phyloP scores from a whole-genome alignment of 768 basidiomycete genomes.

The Leccinum longicurvipes region DNA sequence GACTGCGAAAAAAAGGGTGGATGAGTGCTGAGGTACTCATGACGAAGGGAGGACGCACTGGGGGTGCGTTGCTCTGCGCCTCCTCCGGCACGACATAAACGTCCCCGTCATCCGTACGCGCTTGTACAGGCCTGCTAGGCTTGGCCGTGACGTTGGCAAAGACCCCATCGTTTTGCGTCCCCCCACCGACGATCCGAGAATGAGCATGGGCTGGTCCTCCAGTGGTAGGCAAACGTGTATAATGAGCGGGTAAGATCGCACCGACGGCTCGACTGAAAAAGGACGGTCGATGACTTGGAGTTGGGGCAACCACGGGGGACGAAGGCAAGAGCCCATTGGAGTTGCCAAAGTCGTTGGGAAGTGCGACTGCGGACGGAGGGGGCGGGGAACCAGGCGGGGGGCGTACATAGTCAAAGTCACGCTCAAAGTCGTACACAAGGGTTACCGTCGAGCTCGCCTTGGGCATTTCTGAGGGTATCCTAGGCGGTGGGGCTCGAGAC shows the following conservation, averaged over 20 bases:
- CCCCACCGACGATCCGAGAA: conserved; percentile 51
- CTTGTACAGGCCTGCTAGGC: conserved; percentile 48
- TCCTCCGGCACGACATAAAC: conserved; percentile 74
- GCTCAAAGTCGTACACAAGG: conserved; percentile 65
- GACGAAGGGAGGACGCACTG: conserved; percentile 50
- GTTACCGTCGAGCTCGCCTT: conserved; percentile 4
- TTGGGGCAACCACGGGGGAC: conserved; percentile 35
- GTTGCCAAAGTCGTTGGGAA: conserved; percentile 70
- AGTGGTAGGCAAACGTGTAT: conserved; percentile 48
- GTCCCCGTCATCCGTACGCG: conserved; percentile 52
- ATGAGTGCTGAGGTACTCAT: background rate
- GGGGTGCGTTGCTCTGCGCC: conserved; percentile 76
- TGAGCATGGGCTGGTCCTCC: conserved; percentile 28
- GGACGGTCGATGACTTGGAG: conserved; percentile 40
- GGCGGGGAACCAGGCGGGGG: conserved; percentile 84
- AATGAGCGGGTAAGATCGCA: conserved; percentile 63
- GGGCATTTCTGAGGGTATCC: conserved; percentile 17
- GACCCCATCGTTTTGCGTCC: conserved; percentile 86
- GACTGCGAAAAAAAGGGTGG: conserved; percentile 43
- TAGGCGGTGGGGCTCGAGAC: conserved; percentile 9
- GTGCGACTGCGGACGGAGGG: conserved; percentile 48
- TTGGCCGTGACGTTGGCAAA: conserved; percentile 95
- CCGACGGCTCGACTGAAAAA: conserved; percentile 57
- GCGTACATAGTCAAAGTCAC: conserved; percentile 61
- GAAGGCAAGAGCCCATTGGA: conserved; percentile 64